These are phyloP conservation scores for Fusarium siculi DNA, from an alignment of 2,329 filamentous ascomycete genomes.

Conservation along the genomic window DNA sequence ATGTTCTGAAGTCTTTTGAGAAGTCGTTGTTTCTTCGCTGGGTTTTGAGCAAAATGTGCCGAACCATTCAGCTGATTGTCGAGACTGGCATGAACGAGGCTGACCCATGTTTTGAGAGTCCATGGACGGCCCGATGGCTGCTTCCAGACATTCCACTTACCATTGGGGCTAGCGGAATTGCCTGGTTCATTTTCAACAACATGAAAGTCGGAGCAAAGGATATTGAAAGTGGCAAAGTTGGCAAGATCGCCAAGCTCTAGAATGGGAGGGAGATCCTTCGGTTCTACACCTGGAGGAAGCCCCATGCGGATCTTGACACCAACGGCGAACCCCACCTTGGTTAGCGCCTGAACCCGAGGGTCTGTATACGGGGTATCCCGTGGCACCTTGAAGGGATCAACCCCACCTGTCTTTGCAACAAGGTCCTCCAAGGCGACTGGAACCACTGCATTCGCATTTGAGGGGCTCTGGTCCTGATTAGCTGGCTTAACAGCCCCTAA, in stretches of 20 bases:
- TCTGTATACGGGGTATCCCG: neutral
- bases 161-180: neutral
- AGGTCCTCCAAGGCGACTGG: neutral
- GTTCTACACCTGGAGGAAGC: neutral
- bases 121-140: neutral
- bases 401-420: neutral
- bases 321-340: neutral
- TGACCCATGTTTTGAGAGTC: neutral
- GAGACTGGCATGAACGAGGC: neutral
- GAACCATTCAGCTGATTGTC: neutral
- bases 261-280: neutral
- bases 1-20: neutral
- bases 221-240: neutral
- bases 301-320: neutral
- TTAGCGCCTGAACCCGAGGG: neutral
- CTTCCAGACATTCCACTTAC: neutral
- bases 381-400: neutral
- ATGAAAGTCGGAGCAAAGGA: neutral
- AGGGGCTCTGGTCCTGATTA: neutral
- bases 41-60: rapidly evolving
- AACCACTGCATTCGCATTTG: neutral
- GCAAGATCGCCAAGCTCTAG: neutral
- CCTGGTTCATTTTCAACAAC: neutral
- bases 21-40: neutral
- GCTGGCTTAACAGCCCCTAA: neutral